phyloP scores from a whole-genome alignment of 345 rosid species.

The Eucalyptus globulus region DNA sequence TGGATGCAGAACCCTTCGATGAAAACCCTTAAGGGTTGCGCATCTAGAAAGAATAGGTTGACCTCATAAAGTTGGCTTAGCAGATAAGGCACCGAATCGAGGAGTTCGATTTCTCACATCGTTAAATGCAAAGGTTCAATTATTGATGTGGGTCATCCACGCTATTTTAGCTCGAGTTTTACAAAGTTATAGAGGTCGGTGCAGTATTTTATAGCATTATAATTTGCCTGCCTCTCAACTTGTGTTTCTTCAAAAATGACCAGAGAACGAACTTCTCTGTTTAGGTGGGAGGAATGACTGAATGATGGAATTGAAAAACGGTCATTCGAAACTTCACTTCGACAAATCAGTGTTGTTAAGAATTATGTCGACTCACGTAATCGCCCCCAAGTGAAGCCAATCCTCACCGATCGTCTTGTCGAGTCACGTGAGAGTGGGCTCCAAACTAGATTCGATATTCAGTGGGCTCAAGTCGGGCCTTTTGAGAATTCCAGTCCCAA shows the following conservation, averaged over 20 bases:
- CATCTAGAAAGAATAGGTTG: not conserved
- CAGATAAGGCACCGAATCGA: not conserved
- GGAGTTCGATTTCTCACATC: not conserved
- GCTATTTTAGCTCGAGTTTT: not conserved
- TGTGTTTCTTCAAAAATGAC: not conserved
- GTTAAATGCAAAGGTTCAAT: not conserved
- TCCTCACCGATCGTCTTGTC: not conserved
- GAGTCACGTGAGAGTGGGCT: not conserved
- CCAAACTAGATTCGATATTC: not conserved
- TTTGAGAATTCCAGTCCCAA: not conserved
- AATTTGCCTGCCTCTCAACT: not conserved
- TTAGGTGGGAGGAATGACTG: not conserved
- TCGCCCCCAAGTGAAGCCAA: not conserved
- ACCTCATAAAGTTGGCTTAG: not conserved
- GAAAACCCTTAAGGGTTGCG: not conserved
- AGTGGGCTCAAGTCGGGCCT: not conserved
- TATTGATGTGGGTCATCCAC: not conserved
- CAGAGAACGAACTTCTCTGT: not conserved
- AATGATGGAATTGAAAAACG: not conserved
- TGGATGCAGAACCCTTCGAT: not conserved
- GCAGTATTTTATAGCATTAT: not conserved
- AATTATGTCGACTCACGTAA: not conserved
- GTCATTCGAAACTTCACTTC: not conserved
- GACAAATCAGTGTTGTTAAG: not conserved
- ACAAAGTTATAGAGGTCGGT: not conserved